These are phyloP conservation scores for Gilbertella persicaria DNA, from an alignment of 371 early-diverging fungal genomes.

Conservation along the genomic window DNA sequence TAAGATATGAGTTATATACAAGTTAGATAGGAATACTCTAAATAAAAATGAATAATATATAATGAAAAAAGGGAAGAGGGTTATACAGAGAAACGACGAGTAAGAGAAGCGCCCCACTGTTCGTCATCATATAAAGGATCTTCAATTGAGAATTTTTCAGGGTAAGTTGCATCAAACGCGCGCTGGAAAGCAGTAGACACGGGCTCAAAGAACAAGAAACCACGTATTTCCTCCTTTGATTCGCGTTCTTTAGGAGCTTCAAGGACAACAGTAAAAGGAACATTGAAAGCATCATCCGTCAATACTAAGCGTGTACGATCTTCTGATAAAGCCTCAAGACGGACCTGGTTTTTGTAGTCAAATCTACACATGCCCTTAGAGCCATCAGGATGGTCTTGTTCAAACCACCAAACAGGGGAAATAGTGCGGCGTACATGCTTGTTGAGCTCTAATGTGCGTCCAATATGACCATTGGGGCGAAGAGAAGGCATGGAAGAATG, in stretches of 20 bases:
- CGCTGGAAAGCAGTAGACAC: conserved; percentile 22
- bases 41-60: not conserved
- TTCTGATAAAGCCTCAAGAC: conserved; percentile 49
- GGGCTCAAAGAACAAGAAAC: conserved; percentile 36
- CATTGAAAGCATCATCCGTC: conserved; percentile 35
- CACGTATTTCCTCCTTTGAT: conserved; percentile 41
- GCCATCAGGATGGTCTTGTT: conserved; percentile 42
- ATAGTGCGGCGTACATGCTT: conserved; percentile 36
- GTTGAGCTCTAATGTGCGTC: conserved; percentile 22
- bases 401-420: conserved; percentile 50
- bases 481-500: conserved; percentile 28
- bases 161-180: conserved; percentile 8
- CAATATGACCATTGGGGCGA: not conserved
- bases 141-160: conserved; percentile 8
- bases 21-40: conserved; percentile 19
- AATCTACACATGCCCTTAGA: conserved; percentile 48
- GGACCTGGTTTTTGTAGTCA: conserved; percentile 44
- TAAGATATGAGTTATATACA: too few species aligned
- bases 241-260: conserved; percentile 33
- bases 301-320: conserved; percentile 35
- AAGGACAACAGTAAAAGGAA: conserved; percentile 35
- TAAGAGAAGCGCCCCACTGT: conserved; percentile 6
- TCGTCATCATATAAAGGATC: conserved; percentile 8
- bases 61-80: not conserved
- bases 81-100: conserved; percentile 27